These are phyloP conservation scores for Phytophthora pluvialis DNA, from an alignment of 352 stramenopile species.

Conservation along the genomic window DNA sequence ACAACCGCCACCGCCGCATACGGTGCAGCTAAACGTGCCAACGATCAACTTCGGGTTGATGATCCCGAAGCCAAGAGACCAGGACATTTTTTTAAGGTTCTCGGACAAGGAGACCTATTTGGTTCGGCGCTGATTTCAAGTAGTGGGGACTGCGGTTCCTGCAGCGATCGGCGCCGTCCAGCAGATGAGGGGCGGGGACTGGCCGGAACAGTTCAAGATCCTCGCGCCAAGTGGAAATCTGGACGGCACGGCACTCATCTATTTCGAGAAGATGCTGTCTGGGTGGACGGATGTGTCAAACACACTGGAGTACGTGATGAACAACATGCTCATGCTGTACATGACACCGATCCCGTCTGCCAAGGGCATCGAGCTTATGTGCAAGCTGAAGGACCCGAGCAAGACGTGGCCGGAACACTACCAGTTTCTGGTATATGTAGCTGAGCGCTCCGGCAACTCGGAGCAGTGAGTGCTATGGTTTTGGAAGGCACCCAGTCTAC, in stretches of 20 bases:
- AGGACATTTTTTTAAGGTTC: constrained; percentile 7
- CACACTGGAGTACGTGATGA: constrained; percentile 17
- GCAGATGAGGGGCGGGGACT: too few relatives aligned
- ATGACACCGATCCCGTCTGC: constrained; percentile 1
- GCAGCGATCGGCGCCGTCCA: constrained; percentile 1
- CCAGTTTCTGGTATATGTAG: constrained; percentile 22
- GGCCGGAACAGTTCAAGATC: constrained; percentile 15
- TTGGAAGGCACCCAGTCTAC: too few relatives aligned
- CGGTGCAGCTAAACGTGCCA: background rate
- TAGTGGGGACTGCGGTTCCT: constrained; percentile 10
- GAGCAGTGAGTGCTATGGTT: constrained; percentile 19
- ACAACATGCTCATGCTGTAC: constrained; percentile 23
- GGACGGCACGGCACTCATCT: background rate
- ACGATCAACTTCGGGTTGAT: background rate
- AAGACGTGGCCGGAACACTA: constrained; percentile 22
- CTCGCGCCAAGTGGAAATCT: constrained; percentile 4
- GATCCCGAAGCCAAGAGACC: constrained; percentile 11
- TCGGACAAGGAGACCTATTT: background rate
- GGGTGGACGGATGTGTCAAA: constrained; percentile 7
- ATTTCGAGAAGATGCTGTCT: constrained; percentile 22
- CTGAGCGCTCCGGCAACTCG: constrained; percentile 9
- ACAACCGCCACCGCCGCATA: background rate
- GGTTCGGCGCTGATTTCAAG: constrained; percentile 15
- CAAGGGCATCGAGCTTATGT: constrained; percentile 17
- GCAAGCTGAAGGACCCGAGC: constrained; percentile 1